Conservation (phyloP, 495 filamentous ascomycete species). For the Penicillium cataractarum region DNA sequence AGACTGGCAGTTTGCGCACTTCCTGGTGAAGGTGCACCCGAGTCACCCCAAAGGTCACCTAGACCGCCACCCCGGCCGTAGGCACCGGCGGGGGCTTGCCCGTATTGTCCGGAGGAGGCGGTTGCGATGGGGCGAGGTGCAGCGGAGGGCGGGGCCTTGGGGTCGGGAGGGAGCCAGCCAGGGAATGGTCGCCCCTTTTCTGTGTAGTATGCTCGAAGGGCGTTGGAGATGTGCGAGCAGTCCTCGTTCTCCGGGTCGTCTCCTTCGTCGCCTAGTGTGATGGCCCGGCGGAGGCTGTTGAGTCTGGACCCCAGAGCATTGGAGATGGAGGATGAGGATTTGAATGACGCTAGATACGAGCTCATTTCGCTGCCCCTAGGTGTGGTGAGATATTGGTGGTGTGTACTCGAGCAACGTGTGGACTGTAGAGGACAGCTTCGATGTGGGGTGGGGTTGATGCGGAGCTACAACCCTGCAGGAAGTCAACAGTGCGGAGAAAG, state of each 20-base stretch:
- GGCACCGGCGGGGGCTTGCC: constrained; percentile 35
- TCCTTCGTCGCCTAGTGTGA: constrained; percentile 82
- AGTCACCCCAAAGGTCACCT: constrained; percentile 84
- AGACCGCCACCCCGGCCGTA: constrained; percentile 55
- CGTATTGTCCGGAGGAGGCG: constrained; percentile 51
- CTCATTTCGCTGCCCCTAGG: constrained; percentile 56
- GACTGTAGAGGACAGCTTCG: constrained; percentile 22
- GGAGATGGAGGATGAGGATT: constrained; percentile 68
- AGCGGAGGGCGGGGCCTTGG: constrained; percentile 68
- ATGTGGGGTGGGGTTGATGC: constrained; percentile 30
- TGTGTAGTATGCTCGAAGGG: constrained; percentile 91
- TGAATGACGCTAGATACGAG: constrained; percentile 76
- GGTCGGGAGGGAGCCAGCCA: constrained; percentile 85
- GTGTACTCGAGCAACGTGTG: constrained; percentile 3
- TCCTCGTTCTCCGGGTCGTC: constrained; percentile 81
- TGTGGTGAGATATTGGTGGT: constrained; percentile 3
- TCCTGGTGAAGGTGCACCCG: constrained; percentile 46
- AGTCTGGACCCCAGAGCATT: constrained; percentile 75
- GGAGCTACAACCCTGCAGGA: constrained; percentile 23
- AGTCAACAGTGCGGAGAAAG: constrained; percentile 1
- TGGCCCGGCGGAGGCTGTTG: constrained; percentile 75
- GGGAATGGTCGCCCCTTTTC: constrained; percentile 87
- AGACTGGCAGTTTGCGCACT: constrained; percentile 58
- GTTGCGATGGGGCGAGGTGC: constrained; percentile 55
- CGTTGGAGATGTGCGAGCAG: constrained; percentile 91